Percentiles rank a stretch among this genome's conserved stretches.
phyloP scores from a whole-genome alignment of 108 stramenopile species.

The Pseudonitzschia multiseries region DNA sequence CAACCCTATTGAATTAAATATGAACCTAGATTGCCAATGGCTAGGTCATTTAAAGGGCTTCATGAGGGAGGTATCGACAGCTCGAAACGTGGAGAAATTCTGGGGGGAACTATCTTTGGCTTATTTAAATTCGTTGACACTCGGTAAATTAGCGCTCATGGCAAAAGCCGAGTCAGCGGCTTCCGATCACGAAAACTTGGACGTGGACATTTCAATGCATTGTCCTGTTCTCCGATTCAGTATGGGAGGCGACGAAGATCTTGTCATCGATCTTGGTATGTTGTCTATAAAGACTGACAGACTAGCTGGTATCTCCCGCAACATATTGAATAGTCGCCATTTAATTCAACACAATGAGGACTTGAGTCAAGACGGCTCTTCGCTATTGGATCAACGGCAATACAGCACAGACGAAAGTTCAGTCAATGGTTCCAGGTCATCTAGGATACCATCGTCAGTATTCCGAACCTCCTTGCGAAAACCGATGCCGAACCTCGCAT shows the following conservation, averaged over 20 bases:
- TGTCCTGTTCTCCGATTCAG: slow-evolving; percentile 50
- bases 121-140: slow-evolving; percentile 45
- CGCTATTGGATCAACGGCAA: not conserved
- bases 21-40: slow-evolving; percentile 51
- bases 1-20: slow-evolving; percentile 29
- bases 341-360: slow-evolving; percentile 5
- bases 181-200: slow-evolving; percentile 47
- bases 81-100: slow-evolving; percentile 35
- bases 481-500: slow-evolving; percentile 5
- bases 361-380: not conserved
- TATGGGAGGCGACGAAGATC: slow-evolving; percentile 25
- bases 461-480: not conserved
- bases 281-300: slow-evolving; percentile 48
- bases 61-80: slow-evolving; percentile 19
- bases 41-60: slow-evolving; percentile 34
- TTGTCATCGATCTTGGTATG: slow-evolving; percentile 52
- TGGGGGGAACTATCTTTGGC: slow-evolving; percentile 55
- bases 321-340: not conserved
- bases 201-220: slow-evolving; percentile 42
- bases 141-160: slow-evolving; percentile 32
- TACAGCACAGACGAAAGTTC: slow-evolving; percentile 25
- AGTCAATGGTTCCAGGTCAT: slow-evolving; percentile 6
- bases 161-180: slow-evolving; percentile 46
- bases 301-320: slow-evolving; percentile 41
- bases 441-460: slow-evolving; percentile 10